A percentile compares a stretch with the other conserved stretches of the same genome.
Evolutionary conservation across 2,329 filamentous ascomycete genomes (phyloP).

Genomic region (Phialocephala subalpina): DNA sequence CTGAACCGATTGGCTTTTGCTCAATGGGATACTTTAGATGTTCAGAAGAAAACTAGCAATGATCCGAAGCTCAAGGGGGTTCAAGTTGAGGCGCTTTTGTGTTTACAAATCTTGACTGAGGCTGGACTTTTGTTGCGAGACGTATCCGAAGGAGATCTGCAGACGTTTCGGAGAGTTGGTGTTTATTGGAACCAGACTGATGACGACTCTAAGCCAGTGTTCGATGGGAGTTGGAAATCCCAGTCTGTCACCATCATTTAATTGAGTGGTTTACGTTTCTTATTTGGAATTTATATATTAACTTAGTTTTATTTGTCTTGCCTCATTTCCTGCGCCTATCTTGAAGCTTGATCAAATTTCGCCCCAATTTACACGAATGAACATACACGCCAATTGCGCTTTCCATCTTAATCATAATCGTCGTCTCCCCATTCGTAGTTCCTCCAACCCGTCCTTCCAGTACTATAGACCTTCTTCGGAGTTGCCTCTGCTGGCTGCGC

Average conservation of each 20-base stretch:
- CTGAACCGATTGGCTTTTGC: slow-evolving; percentile 14
- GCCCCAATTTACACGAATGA: not conserved
- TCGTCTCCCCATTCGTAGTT: slow-evolving; percentile 1
- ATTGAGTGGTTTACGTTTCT: not conserved
- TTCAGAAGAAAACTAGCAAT: not conserved
- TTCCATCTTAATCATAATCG: not conserved
- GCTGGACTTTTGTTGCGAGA: slow-evolving; percentile 13
- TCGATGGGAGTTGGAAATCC: not conserved
- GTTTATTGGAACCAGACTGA: slow-evolving; percentile 15
- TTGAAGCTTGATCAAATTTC: too few species aligned
- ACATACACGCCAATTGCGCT: not conserved
- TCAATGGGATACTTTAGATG: slow-evolving; percentile 16
- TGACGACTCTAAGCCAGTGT: not conserved
- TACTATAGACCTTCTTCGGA: not conserved
- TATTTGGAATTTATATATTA: not conserved
- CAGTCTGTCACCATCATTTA: not conserved
- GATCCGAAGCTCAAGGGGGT: not conserved
- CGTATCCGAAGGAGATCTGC: not conserved
- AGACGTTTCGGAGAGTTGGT: slow-evolving; percentile 16
- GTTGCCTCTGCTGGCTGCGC: not conserved
- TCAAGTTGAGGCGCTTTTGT: slow-evolving; percentile 10
- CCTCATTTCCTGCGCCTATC: too few species aligned
- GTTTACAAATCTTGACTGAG: slow-evolving; percentile 4
- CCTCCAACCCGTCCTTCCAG: not conserved
- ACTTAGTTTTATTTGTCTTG: not conserved